A percentile compares a stretch with the other conserved stretches of the same genome.
phyloP scores from a whole-genome alignment of 495 filamentous ascomycete species.

The Tuber borchii region DNA sequence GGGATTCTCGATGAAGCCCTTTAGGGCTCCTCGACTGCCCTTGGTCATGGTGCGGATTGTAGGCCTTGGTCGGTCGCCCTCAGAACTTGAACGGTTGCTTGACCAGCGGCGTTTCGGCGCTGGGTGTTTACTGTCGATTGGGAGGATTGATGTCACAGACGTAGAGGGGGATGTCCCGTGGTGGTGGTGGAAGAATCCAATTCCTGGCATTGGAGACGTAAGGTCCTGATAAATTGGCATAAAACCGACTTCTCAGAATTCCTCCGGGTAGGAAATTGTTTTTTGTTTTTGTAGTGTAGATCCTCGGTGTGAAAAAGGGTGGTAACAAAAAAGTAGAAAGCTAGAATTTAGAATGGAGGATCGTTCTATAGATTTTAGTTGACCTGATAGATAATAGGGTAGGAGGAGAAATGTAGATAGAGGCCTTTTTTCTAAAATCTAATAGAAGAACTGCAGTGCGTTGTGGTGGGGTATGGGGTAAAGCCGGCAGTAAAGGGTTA shows the following conservation, averaged over 20 bases:
- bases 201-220: constrained; percentile 11
- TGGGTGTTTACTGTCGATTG: constrained; percentile 20
- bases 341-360: background rate
- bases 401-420: background rate
- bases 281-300: background rate
- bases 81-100: constrained; percentile 21
- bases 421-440: background rate
- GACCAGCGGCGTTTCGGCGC: constrained; percentile 23
- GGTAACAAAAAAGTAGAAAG: background rate
- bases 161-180: constrained; percentile 5
- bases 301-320: background rate
- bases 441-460: background rate
- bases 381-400: background rate
- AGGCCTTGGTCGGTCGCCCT: constrained; percentile 19
- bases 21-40: constrained; percentile 2
- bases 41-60: constrained; percentile 20
- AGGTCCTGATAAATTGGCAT: constrained; percentile 37
- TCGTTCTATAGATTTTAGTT: background rate
- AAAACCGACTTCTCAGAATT: constrained; percentile 11
- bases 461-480: constrained; percentile 10
- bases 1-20: constrained; percentile 11
- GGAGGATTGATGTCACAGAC: constrained; percentile 30
- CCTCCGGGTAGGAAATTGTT: background rate
- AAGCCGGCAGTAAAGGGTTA: background rate
- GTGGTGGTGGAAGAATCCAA: constrained; percentile 6